Percentiles rank a stretch among this genome's conserved stretches.
Evolutionary conservation across 1,284 basidiomycete species (phyloP).

Genomic region (Takashimella tepidaria): DNA sequence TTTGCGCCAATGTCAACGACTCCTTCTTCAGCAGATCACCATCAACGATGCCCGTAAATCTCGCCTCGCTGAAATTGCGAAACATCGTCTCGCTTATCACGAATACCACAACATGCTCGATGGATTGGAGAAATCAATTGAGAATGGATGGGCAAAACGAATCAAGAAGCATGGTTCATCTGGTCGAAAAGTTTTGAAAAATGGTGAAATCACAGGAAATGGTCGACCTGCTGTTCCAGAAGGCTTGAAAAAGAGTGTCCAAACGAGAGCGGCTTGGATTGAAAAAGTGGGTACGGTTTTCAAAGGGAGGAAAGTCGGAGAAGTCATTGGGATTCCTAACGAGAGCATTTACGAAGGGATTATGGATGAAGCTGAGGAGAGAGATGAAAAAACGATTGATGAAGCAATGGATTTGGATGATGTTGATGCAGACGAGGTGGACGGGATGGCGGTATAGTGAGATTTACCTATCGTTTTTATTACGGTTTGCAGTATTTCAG

Average conservation of each 20-base stretch:
- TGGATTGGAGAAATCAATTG: conserved; percentile 74
- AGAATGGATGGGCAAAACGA: conserved; percentile 49
- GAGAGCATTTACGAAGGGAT: conserved; percentile 68
- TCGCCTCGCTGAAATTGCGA: conserved; percentile 70
- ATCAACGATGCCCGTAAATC: conserved; percentile 77
- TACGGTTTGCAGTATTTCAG: too few species aligned
- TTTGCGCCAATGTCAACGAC: conserved; percentile 79
- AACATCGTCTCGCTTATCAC: conserved; percentile 80
- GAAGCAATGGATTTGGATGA: conserved; percentile 31
- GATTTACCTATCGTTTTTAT: too few species aligned
- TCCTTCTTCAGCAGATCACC: conserved; percentile 67
- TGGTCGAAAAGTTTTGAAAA: conserved; percentile 48
- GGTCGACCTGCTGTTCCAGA: conserved; percentile 61
- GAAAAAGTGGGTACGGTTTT: conserved; percentile 63
- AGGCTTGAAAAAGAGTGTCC: conserved; percentile 62
- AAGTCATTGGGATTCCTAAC: conserved; percentile 66
- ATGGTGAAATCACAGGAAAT: conserved; percentile 49
- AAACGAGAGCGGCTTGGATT: conserved; percentile 67
- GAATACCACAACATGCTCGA: conserved; percentile 78
- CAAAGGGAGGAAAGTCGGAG: conserved; percentile 60
- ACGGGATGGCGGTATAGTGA: conserved; percentile 13
- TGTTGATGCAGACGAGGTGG: conserved; percentile 28
- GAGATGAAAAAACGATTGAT: conserved; percentile 45
- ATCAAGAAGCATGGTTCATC: conserved; percentile 55
- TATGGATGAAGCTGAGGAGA: conserved; percentile 53